Conservation (phyloP, 345 rosid species). For the Brassica juncea region DNA sequence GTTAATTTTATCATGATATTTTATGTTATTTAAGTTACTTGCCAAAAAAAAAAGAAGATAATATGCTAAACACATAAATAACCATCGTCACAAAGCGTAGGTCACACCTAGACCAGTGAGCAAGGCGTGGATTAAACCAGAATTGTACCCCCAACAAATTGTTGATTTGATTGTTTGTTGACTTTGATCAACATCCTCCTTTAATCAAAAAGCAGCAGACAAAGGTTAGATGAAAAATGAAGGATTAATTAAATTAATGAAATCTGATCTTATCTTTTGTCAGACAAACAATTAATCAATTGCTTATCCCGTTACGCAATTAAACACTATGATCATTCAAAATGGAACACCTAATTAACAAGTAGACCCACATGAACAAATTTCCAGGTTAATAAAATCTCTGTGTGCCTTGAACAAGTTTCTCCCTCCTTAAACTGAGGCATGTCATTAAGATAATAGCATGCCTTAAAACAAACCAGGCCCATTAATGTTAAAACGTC, state of each 20-base stretch:
- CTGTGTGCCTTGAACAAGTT: not conserved
- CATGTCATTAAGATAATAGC: not conserved
- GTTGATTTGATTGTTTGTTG: conserved; percentile 12
- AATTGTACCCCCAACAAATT: conserved; percentile 7
- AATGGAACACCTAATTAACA: not conserved
- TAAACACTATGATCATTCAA: conserved; percentile 24
- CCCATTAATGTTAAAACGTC: not conserved
- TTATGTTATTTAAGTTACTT: too few relatives aligned
- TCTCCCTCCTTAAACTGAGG: too few relatives aligned
- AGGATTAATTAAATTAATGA: not conserved
- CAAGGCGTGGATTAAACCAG: conserved; percentile 3
- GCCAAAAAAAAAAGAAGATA: not conserved
- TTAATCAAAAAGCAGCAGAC: conserved; percentile 24
- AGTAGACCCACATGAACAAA: not conserved
- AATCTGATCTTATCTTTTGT: not conserved
- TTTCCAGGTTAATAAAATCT: not conserved
- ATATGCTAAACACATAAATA: not conserved
- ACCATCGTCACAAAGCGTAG: not conserved
- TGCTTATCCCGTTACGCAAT: conserved; percentile 27
- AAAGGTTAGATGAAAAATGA: conserved; percentile 19
- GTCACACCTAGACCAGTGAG: not conserved
- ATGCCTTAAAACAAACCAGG: not conserved
- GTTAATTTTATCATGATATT: not conserved
- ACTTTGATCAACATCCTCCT: conserved; percentile 13
- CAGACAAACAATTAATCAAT: conserved; percentile 9